Evolutionary conservation across 768 basidiomycete genomes (phyloP).

Genomic region (Rhizopogon vesiculosus): DNA sequence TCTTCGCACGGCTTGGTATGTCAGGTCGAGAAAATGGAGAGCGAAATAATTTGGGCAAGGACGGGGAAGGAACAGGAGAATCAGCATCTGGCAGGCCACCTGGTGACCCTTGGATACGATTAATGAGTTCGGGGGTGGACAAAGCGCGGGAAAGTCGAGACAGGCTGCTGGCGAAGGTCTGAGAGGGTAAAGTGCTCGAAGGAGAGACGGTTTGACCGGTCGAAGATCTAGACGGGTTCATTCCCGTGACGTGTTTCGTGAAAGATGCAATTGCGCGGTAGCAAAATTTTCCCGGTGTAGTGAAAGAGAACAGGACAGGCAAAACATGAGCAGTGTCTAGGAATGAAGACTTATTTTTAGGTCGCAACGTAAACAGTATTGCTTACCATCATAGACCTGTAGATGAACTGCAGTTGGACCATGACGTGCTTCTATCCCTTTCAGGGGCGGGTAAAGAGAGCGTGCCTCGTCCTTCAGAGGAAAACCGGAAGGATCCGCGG

Average conservation of each 20-base stretch:
- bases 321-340: conserved; percentile 69
- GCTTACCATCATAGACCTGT: conserved; percentile 82
- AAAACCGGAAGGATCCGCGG: conserved; percentile 76
- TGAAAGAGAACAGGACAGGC: conserved; percentile 71
- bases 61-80: not conserved
- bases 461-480: conserved; percentile 40
- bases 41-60: not conserved
- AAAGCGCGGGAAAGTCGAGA: conserved; percentile 1
- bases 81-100: not conserved
- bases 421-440: conserved; percentile 47
- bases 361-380: conserved; percentile 14
- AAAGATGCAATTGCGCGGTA: conserved; percentile 75
- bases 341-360: conserved; percentile 9
- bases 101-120: not conserved
- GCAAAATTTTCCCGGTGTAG: conserved; percentile 75
- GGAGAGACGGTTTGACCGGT: conserved; percentile 7
- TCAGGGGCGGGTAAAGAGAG: conserved; percentile 51
- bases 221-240: conserved; percentile 17
- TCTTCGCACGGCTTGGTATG: conserved; percentile 15
- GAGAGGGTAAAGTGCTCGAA: not conserved
- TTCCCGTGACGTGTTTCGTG: conserved; percentile 59
- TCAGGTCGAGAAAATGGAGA: conserved; percentile 9
- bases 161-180: not conserved
- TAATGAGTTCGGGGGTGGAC: conserved; percentile 4
- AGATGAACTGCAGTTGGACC: conserved; percentile 82